Conservation (phyloP, 495 filamentous ascomycete genomes). For the Penicillium goetzii region DNA sequence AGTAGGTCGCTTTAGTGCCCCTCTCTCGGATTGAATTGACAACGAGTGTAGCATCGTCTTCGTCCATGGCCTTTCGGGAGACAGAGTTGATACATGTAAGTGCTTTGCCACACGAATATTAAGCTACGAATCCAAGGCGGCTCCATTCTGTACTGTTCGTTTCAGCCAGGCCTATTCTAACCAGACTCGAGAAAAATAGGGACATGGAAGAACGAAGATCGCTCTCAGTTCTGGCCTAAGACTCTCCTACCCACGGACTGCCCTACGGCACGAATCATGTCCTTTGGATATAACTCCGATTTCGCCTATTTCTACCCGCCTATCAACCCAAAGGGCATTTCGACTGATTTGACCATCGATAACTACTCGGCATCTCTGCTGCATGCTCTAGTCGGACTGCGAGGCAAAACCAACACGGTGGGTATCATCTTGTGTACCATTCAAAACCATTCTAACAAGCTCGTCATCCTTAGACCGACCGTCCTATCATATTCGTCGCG, state of each 20-base stretch:
- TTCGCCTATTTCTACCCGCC: background rate
- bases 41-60: background rate
- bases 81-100: background rate
- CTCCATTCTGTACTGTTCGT: background rate
- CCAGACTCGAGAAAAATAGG: background rate
- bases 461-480: background rate
- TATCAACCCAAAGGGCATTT: background rate
- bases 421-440: background rate
- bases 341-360: background rate
- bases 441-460: background rate
- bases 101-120: background rate
- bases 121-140: background rate
- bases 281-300: background rate
- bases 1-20: background rate
- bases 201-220: background rate
- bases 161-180: background rate
- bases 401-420: background rate
- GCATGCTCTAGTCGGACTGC: background rate
- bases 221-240: background rate
- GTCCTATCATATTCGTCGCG: background rate
- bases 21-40: background rate
- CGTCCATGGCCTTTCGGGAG: background rate
- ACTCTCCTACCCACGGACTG: background rate
- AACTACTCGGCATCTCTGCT: background rate
- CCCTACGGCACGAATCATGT: background rate